These are phyloP conservation scores for Penicillium simplicissimum DNA, from an alignment of 495 filamentous ascomycete genomes.

Conservation along the genomic window DNA sequence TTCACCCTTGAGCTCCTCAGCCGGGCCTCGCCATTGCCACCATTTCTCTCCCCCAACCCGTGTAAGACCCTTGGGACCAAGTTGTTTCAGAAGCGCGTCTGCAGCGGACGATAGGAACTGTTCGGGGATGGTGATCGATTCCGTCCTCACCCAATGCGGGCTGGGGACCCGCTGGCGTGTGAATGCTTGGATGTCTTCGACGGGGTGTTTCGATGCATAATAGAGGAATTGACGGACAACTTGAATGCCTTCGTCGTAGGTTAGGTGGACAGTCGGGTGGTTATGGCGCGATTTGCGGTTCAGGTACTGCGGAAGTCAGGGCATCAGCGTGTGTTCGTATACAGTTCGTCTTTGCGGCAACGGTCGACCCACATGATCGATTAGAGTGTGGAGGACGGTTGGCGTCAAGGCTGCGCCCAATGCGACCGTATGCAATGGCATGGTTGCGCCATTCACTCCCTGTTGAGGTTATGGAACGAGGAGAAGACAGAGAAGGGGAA, in stretches of 20 bases:
- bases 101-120: conserved; percentile 63
- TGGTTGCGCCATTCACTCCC: conserved; percentile 27
- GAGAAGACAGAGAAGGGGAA: not conserved
- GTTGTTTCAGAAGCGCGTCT: conserved; percentile 60
- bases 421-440: conserved; percentile 72
- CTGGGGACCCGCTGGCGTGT: conserved; percentile 86
- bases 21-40: conserved; percentile 87
- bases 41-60: conserved; percentile 79
- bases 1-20: conserved; percentile 70
- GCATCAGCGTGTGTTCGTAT: conserved; percentile 11
- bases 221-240: conserved; percentile 81
- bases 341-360: conserved; percentile 1
- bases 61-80: conserved; percentile 72
- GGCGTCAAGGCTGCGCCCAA: conserved; percentile 75
- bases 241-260: conserved; percentile 91
- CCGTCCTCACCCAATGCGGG: conserved; percentile 82
- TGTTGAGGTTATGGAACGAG: not conserved
- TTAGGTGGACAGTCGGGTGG: conserved; percentile 82
- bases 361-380: conserved; percentile 65
- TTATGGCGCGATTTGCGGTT: conserved; percentile 71
- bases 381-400: conserved; percentile 72
- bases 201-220: conserved; percentile 80
- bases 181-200: conserved; percentile 91
- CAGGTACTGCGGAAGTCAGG: conserved; percentile 62
- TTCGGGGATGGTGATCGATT: conserved; percentile 68